These are phyloP conservation scores for Draba incana DNA, from an alignment of 345 rosid genomes.

Conservation along the genomic window DNA sequence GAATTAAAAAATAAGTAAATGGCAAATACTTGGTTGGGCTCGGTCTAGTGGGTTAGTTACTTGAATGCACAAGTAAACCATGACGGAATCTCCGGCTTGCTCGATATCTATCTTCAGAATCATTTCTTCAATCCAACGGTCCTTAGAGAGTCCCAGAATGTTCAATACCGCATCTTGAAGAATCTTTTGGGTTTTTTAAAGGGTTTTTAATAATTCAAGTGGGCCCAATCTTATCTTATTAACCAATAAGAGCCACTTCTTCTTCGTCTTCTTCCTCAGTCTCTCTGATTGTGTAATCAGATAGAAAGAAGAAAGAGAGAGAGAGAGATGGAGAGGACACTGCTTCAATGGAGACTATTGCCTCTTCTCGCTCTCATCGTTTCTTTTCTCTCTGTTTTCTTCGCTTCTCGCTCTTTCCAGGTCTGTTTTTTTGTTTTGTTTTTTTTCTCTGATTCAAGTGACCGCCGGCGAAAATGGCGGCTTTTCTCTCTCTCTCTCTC, in stretches of 20 bases:
- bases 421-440: conserved; percentile 32
- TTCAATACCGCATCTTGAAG: conserved; percentile 17
- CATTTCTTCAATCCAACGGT: conserved; percentile 26
- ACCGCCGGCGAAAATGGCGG: conserved; percentile 24
- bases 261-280: conserved; percentile 13
- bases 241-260: conserved; percentile 33
- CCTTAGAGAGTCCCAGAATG: not conserved
- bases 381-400: conserved; percentile 47
- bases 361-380: conserved; percentile 58
- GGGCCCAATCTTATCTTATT: conserved; percentile 21
- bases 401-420: conserved; percentile 52
- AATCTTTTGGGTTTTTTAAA: conserved; percentile 22
- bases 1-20: no score
- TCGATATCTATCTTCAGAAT: not conserved
- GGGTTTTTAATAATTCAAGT: not conserved
- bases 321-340: conserved; percentile 41
- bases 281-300: conserved; percentile 5
- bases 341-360: conserved; percentile 57
- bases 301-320: no score
- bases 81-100: conserved; percentile 40
- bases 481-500: conserved; percentile 1
- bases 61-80: conserved; percentile 20
- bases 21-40: not conserved
- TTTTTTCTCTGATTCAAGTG: conserved; percentile 4
- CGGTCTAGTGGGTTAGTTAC: no score